These are phyloP conservation scores for Phalaenopsis hybrid DNA, from an alignment of 116 monocot species.

Conservation along the genomic window DNA sequence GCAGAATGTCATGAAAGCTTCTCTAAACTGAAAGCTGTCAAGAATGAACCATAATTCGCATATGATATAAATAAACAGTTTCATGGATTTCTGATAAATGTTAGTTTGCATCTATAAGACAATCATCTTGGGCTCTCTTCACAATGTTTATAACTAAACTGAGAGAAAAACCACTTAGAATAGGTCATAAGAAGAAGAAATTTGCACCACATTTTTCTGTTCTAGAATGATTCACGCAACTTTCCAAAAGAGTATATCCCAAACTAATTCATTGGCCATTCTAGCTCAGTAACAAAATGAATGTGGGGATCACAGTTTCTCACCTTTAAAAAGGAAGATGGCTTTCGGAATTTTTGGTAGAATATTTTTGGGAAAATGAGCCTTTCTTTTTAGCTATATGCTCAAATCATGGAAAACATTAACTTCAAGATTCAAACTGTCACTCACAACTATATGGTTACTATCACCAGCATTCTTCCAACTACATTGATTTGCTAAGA, in stretches of 20 bases:
- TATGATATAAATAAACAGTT: background rate
- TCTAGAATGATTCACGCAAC: background rate
- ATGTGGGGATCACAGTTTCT: background rate
- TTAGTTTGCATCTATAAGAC: background rate
- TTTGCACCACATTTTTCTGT: background rate
- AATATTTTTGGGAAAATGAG: background rate
- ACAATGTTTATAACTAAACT: background rate
- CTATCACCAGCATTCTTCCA: background rate
- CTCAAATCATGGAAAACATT: background rate
- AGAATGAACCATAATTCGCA: too few relatives aligned
- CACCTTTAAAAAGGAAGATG: background rate
- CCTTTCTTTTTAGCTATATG: background rate
- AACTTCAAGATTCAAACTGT: background rate
- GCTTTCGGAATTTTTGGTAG: background rate
- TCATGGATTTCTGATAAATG: background rate
- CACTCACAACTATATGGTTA: background rate
- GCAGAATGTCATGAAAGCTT: too few relatives aligned
- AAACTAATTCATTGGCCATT: background rate
- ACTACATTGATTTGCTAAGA: background rate
- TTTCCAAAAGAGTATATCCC: background rate
- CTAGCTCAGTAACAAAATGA: background rate
- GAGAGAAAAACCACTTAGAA: background rate
- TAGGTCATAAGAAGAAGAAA: background rate
- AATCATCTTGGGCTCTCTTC: background rate
- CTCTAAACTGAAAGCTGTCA: too few relatives aligned